A percentile compares a stretch with the other conserved stretches of the same genome.
Evolutionary conservation across 2,329 filamentous ascomycete species (phyloP).

Genomic region (Ceratocystis diversiconidia): DNA sequence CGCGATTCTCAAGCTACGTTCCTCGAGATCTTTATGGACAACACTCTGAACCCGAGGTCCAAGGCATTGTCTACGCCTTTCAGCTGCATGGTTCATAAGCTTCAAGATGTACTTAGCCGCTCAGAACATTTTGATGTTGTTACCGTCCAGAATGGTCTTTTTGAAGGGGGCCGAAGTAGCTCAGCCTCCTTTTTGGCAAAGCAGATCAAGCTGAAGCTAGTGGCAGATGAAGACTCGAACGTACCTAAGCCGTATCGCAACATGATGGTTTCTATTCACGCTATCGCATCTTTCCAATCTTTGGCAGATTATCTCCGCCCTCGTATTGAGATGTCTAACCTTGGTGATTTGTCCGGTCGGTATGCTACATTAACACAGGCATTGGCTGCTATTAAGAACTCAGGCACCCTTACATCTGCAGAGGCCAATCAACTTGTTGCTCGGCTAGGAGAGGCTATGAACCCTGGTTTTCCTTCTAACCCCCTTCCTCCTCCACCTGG

Average conservation of each 20-base stretch:
- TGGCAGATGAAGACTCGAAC: constrained; percentile 79
- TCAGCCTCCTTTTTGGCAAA: constrained; percentile 94
- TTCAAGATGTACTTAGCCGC: constrained; percentile 89
- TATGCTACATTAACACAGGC: constrained; percentile 52
- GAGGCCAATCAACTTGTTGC: constrained; percentile 26
- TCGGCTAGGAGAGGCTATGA: constrained; percentile 6
- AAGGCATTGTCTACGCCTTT: constrained; percentile 70
- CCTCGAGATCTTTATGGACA: constrained; percentile 82
- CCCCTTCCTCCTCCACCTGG: constrained; percentile 4
- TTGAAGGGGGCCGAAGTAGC: constrained; percentile 79
- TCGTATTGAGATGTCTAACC: constrained; percentile 40
- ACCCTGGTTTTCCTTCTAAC: not conserved
- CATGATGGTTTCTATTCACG: constrained; percentile 97
- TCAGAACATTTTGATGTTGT: constrained; percentile 97
- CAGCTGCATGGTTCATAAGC: constrained; percentile 78
- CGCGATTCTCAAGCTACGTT: constrained; percentile 67
- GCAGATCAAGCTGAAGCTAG: constrained; percentile 76
- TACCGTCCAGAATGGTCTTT: constrained; percentile 83
- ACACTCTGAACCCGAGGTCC: constrained; percentile 48
- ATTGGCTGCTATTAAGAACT: constrained; percentile 64
- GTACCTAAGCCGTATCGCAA: constrained; percentile 79
- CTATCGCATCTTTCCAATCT: constrained; percentile 94
- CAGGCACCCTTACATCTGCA: constrained; percentile 29
- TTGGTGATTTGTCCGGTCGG: constrained; percentile 37
- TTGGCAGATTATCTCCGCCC: constrained; percentile 91